Evolutionary conservation across 257 asterid species (phyloP).

Genomic region (Coffea canephora): DNA sequence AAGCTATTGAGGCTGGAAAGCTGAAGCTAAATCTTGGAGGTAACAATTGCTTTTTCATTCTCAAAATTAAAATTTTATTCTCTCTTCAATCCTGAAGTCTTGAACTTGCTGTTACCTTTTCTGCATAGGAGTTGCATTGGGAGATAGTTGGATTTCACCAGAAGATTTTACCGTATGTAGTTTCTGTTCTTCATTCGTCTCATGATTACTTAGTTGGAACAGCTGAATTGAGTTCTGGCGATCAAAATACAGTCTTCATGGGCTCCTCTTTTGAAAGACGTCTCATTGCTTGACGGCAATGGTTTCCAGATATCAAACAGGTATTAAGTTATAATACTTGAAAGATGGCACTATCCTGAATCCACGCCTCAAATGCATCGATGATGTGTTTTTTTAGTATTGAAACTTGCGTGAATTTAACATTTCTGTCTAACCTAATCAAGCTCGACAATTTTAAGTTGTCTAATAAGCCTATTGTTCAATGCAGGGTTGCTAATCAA

Average conservation of each 20-base stretch:
- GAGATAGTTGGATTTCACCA: slow-evolving; percentile 95
- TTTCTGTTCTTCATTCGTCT: slow-evolving; percentile 14
- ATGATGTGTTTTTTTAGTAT: too few species aligned
- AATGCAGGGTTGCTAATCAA: slow-evolving; percentile 59
- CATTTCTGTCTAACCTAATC: background rate
- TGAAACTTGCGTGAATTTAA: background rate
- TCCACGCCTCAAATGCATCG: too few species aligned
- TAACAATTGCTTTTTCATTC: slow-evolving; percentile 7
- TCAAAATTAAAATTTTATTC: background rate
- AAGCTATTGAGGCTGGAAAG: slow-evolving; percentile 64
- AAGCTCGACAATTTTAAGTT: background rate
- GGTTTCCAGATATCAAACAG: slow-evolving; percentile 68
- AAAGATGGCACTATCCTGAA: too few species aligned
- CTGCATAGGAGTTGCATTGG: slow-evolving; percentile 72
- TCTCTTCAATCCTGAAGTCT: background rate
- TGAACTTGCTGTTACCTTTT: background rate
- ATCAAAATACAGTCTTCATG: slow-evolving; percentile 64
- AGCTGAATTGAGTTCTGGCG: background rate
- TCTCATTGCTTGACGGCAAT: slow-evolving; percentile 66
- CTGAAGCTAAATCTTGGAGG: slow-evolving; percentile 84
- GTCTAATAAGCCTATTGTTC: slow-evolving; percentile 15
- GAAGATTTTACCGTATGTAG: slow-evolving; percentile 81
- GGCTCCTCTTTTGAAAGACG: slow-evolving; percentile 95
- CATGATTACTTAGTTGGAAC: background rate
- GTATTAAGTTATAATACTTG: slow-evolving; percentile 22